Evolutionary conservation across 768 basidiomycete species (phyloP).

Genomic region (Suillus occidentalis): DNA sequence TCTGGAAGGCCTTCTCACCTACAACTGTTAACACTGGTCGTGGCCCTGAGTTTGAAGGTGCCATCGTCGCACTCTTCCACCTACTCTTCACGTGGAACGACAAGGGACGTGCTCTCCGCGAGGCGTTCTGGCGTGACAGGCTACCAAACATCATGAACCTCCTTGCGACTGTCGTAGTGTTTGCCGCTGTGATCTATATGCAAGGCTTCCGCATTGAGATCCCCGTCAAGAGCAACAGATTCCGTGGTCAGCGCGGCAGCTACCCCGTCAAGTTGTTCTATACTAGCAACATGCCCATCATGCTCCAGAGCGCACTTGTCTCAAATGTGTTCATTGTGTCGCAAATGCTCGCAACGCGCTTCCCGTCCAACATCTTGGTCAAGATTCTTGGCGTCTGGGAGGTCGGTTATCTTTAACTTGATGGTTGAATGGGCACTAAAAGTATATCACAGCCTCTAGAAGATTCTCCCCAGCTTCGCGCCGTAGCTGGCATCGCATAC

Average conservation of each 20-base stretch:
- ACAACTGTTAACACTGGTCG: slow-evolving; percentile 98
- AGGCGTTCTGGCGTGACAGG: slow-evolving; percentile 97
- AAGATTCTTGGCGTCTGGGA: slow-evolving; percentile 96
- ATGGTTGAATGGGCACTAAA: slow-evolving; percentile 1
- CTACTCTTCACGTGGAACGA: slow-evolving; percentile 98
- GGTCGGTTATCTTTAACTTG: slow-evolving; percentile 46
- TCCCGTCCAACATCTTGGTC: slow-evolving; percentile 90
- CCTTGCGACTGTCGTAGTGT: slow-evolving; percentile 87
- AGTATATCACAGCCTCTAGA: slow-evolving; percentile 72
- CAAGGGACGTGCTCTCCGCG: slow-evolving; percentile 93
- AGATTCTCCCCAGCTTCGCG: slow-evolving; percentile 89
- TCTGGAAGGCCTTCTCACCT: slow-evolving; percentile 99
- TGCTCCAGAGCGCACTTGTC: slow-evolving; percentile 93
- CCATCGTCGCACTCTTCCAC: slow-evolving; percentile 95
- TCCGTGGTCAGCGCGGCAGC: slow-evolving; percentile 92
- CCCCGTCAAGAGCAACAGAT: slow-evolving; percentile 94
- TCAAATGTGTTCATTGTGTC: slow-evolving; percentile 94
- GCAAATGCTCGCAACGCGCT: slow-evolving; percentile 91
- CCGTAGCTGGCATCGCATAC: slow-evolving; percentile 90
- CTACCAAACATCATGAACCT: slow-evolving; percentile 98
- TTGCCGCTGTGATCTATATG: slow-evolving; percentile 94
- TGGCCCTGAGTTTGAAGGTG: slow-evolving; percentile 97
- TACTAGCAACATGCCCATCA: slow-evolving; percentile 99
- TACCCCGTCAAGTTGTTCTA: slow-evolving; percentile 99
- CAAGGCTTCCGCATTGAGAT: slow-evolving; percentile 99